These are phyloP conservation scores for Neospora caninum DNA, from an alignment of 169 alveolate species.

Conservation along the genomic window DNA sequence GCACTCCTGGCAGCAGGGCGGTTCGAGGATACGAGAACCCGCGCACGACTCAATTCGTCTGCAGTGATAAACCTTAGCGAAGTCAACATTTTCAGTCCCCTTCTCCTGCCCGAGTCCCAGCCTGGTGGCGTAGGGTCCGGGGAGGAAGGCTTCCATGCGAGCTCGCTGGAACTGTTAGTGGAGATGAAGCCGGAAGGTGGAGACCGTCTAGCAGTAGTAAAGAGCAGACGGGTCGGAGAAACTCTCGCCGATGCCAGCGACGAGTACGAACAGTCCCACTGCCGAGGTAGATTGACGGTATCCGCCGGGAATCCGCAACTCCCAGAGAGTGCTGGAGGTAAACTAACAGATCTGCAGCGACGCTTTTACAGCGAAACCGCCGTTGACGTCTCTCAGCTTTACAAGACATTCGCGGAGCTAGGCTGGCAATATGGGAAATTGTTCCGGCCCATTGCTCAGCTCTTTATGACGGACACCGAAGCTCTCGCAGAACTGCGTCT, in stretches of 20 bases:
- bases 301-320: not conserved
- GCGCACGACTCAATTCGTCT: not conserved
- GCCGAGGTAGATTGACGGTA: not conserved
- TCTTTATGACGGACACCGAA: not conserved
- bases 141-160: not conserved
- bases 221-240: not conserved
- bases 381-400: not conserved
- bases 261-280: not conserved
- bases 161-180: not conserved
- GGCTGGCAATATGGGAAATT: constrained; percentile 10
- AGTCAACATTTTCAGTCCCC: not conserved
- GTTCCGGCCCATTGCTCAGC: not conserved
- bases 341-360: not conserved
- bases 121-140: not conserved
- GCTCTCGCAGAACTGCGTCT: constrained; percentile 1
- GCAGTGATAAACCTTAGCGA: not conserved
- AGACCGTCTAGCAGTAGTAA: not conserved
- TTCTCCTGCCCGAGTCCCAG: not conserved
- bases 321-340: not conserved
- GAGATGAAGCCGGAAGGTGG: not conserved
- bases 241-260: not conserved
- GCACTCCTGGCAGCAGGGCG: not conserved
- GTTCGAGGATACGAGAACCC: not conserved
- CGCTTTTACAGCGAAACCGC: not conserved
- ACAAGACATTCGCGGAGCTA: not conserved